These are phyloP conservation scores for Starmerella davenportii DNA, from an alignment of 805 yeast genomes.

Conservation along the genomic window DNA sequence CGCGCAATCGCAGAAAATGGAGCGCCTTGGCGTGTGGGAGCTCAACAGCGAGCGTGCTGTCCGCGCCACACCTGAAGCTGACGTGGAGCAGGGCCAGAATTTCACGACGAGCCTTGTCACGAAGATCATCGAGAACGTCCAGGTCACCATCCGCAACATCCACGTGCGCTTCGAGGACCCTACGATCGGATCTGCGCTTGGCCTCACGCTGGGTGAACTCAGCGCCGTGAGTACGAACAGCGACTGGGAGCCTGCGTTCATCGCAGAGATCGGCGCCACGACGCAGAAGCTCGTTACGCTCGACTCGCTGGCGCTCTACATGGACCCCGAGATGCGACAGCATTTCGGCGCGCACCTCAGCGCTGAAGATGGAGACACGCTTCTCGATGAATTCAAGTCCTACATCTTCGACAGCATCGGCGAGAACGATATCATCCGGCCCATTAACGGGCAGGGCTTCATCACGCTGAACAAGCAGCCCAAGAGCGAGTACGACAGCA, in stretches of 20 bases:
- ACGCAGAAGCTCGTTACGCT: conserved; percentile 65
- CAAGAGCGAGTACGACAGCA: conserved; percentile 30
- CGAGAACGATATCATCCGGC: conserved; percentile 40
- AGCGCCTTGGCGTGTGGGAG: conserved; percentile 48
- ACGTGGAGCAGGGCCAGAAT: conserved; percentile 30
- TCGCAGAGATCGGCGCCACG: conserved; percentile 45
- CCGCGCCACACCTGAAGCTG: conserved; percentile 15
- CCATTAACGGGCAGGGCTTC: conserved; percentile 79
- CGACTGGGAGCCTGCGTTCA: conserved; percentile 70
- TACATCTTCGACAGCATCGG: conserved; percentile 16
- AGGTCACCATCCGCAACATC: conserved; percentile 74
- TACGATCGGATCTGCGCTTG: conserved; percentile 50
- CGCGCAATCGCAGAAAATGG: conserved; percentile 47
- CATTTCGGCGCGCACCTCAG: conserved; percentile 26
- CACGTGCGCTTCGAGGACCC: conserved; percentile 81
- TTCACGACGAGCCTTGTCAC: conserved; percentile 77
- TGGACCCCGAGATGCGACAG: conserved; percentile 31
- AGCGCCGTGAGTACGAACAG: conserved; percentile 84
- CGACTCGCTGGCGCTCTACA: conserved; percentile 58
- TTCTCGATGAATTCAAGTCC: conserved; percentile 26
- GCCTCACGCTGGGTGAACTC: conserved; percentile 64
- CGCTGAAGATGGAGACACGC: conserved; percentile 19
- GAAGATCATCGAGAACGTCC: conserved; percentile 82
- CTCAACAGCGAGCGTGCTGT: conserved; percentile 18
- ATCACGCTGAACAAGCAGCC: conserved; percentile 57